Base-by-base conservation (phyloP, 768 basidiomycete species). In the Kwoniella heveanensis region DNA sequence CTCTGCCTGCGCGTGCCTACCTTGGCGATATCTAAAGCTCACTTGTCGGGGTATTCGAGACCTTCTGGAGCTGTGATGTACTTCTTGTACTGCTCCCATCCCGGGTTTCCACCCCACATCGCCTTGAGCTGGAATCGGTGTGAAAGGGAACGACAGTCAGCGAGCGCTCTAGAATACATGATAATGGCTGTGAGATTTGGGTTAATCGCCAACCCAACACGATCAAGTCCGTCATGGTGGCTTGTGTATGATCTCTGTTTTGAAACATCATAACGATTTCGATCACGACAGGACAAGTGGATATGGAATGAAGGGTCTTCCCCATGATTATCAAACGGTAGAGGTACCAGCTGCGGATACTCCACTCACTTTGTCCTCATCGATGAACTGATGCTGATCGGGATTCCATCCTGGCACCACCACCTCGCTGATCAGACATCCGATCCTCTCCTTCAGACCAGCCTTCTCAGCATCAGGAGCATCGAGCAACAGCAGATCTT, bases 401-500 rank as follows among this genome's bases (percentile, higher is more conserved):
- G 69, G 64, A 22, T 54, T 68, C 76, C 76, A 77, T 37, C 74
- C 85, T 0, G 86, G 85, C 12, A 85, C 83, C n/a, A 86, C 85
- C 4, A 87, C 83, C 77, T 87, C 85, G 19, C 83, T 84, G 66
- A 88, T 85, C 58, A 88, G 74, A 65, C 85, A 86, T 4, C 85
- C 83, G 0, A 79, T 78, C 32, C 39, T 60, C 49, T 80, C 72
- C 61, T 69, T 61, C 36, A 81, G 74, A 17, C 44, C 63, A 15
- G 59, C 61, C 12, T 53, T 37, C 12, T 51, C 29, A 9, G 61
- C 51, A 26, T 54, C 62, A 17, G 60, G 59, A 5, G 47, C 39
- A 52, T 65, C 60, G 5, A 67, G 44, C 7, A 70, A 25, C 4
- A 54, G 15, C 1, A 78, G 59, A 62, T 79, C 80, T 52, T 81